These are phyloP conservation scores for Pyrus betulifolia DNA, from an alignment of 306 rosid genomes.

Conservation along the genomic window DNA sequence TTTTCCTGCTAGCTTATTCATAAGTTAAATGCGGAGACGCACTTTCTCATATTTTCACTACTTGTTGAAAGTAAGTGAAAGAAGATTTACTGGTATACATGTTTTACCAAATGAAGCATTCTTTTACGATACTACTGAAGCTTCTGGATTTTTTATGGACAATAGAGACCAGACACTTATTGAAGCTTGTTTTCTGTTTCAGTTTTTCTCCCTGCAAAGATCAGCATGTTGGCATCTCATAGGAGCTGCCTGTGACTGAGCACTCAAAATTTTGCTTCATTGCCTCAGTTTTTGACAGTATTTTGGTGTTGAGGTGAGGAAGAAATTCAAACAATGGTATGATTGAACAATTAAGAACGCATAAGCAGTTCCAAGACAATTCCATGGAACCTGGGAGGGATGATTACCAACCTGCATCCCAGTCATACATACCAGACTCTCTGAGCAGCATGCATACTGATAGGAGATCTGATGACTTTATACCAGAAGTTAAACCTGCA, in stretches of 20 bases:
- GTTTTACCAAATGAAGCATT: neutral
- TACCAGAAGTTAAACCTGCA: constrained; percentile 55
- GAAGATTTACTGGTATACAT: neutral
- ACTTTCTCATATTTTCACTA: neutral
- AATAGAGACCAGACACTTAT: neutral
- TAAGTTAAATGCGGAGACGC: neutral
- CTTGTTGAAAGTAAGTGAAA: neutral
- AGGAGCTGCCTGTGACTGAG: neutral
- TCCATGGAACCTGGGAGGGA: constrained; percentile 54
- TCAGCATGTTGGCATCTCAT: neutral
- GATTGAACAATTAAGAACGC: constrained; percentile 33
- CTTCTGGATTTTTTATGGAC: neutral
- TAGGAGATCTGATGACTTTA: constrained; percentile 29
- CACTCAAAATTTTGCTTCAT: neutral
- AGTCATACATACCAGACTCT: constrained; percentile 38
- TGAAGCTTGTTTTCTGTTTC: constrained; percentile 13
- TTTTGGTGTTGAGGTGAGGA: constrained; percentile 12
- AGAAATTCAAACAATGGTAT: constrained; percentile 25
- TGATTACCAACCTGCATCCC: constrained; percentile 38
- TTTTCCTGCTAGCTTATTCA: neutral
- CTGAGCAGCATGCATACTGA: constrained; percentile 28
- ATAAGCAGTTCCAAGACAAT: constrained; percentile 24
- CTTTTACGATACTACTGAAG: neutral
- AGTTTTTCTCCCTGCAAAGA: neutral
- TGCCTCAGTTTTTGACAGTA: neutral